phyloP scores from a whole-genome alignment of 2,329 filamentous ascomycete genomes.

The Colletotrichum sp. region DNA sequence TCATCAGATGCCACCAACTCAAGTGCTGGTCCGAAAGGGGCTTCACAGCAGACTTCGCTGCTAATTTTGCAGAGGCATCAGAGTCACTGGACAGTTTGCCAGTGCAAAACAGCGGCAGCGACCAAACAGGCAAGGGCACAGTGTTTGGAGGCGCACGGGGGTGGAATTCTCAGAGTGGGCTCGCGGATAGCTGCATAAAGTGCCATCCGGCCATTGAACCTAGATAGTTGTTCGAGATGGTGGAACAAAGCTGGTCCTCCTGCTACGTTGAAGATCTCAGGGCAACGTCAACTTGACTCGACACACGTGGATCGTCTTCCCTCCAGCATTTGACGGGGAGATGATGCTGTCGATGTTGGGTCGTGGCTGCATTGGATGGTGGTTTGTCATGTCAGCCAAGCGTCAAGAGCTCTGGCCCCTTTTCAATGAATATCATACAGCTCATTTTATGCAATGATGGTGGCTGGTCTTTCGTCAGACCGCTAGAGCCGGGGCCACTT shows the following conservation, averaged over 20 bases:
- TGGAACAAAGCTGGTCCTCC: constrained; percentile 50
- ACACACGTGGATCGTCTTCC: constrained; percentile 53
- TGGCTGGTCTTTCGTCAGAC: constrained; percentile 18
- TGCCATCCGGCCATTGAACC: constrained; percentile 36
- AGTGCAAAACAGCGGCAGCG: constrained; percentile 40
- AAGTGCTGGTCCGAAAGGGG: constrained; percentile 36
- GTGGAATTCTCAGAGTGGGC: constrained; percentile 8
- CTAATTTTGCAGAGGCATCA: constrained; percentile 31
- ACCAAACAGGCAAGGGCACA: constrained; percentile 40
- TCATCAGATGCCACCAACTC: constrained; percentile 42
- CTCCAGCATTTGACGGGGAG: constrained; percentile 9
- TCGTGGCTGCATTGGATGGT: background rate
- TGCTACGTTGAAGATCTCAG: constrained; percentile 13
- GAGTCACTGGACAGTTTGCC: constrained; percentile 40
- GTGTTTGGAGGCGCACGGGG: constrained; percentile 21
- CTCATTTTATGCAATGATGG: background rate
- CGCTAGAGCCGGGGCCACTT: constrained; percentile 21
- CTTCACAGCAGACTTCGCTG: constrained; percentile 46
- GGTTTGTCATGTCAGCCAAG: background rate
- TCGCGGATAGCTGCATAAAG: constrained; percentile 53
- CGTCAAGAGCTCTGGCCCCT: background rate
- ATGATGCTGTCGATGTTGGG: background rate
- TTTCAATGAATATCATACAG: background rate
- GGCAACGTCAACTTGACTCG: constrained; percentile 49
- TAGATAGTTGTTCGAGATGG: constrained; percentile 29